phyloP scores from a whole-genome alignment of 2,329 filamentous ascomycete genomes.

The Leptographium radiaticola region DNA sequence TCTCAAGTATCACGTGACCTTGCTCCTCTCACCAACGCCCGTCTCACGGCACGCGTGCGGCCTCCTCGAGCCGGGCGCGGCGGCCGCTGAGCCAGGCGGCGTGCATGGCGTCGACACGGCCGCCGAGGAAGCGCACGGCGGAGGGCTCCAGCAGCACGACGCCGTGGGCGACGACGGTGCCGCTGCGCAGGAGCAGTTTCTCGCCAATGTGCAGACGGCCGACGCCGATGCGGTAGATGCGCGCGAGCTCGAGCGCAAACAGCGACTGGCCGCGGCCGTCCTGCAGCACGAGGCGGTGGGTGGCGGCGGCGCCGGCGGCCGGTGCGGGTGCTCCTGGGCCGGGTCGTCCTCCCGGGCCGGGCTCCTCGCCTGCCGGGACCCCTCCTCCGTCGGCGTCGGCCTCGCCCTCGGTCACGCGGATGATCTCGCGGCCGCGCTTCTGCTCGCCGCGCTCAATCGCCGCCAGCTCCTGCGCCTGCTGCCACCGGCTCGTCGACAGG shows the following conservation, averaged over 20 bases:
- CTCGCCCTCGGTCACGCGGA: slow-evolving; percentile 46
- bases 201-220: slow-evolving; percentile 59
- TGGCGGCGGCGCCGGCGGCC: slow-evolving; percentile 26
- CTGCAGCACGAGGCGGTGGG: slow-evolving; percentile 73
- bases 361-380: slow-evolving; percentile 8
- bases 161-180: slow-evolving; percentile 57
- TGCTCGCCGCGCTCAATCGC: slow-evolving; percentile 59
- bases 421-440: slow-evolving; percentile 66
- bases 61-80: slow-evolving; percentile 54
- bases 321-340: slow-evolving; percentile 1
- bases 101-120: slow-evolving; percentile 73
- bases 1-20: background rate
- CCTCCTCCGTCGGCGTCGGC: slow-evolving; percentile 22
- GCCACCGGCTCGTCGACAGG: slow-evolving; percentile 66
- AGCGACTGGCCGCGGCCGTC: slow-evolving; percentile 59
- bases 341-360: background rate
- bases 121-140: slow-evolving; percentile 63
- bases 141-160: slow-evolving; percentile 63
- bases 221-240: slow-evolving; percentile 52
- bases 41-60: slow-evolving; percentile 21
- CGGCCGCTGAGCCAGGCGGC: slow-evolving; percentile 61
- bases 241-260: slow-evolving; percentile 59
- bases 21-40: slow-evolving; percentile 14
- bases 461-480: slow-evolving; percentile 74
- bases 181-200: slow-evolving; percentile 62